Evolutionary conservation across 805 yeast species (phyloP).

Genomic region (Ogataea trehalophila): DNA sequence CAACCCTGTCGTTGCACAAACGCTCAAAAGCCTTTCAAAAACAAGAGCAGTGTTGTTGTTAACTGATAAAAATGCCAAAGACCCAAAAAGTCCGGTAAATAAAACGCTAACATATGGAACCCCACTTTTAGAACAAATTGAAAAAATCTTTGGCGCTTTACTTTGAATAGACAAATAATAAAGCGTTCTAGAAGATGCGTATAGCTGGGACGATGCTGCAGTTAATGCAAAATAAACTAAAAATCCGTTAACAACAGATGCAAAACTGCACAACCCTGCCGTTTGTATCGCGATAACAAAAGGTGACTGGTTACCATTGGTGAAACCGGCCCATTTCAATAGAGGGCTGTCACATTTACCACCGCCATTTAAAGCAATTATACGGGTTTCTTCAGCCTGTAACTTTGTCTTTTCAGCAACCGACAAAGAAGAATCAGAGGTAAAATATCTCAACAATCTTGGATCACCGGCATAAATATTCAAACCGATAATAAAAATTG

Average conservation of each 20-base stretch:
- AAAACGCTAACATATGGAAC: constrained; percentile 71
- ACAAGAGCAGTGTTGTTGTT: constrained; percentile 53
- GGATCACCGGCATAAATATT: constrained; percentile 79
- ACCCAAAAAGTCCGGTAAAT: constrained; percentile 56
- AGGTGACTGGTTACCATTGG: constrained; percentile 50
- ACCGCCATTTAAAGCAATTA: constrained; percentile 26
- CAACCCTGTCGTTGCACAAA: constrained; percentile 70
- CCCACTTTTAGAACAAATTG: constrained; percentile 56
- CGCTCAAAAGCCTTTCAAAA: constrained; percentile 61
- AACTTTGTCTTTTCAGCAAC: constrained; percentile 7
- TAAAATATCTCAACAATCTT: constrained; percentile 52
- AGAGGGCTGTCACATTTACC: constrained; percentile 21
- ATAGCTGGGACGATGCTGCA: constrained; percentile 54
- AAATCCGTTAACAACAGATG: constrained; percentile 47
- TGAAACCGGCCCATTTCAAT: constrained; percentile 32
- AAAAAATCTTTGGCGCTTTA: constrained; percentile 58
- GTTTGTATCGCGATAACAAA: constrained; percentile 53
- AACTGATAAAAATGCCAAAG: constrained; percentile 57
- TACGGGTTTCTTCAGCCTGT: constrained; percentile 10
- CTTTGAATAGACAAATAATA: constrained; percentile 51
- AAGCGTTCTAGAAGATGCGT: constrained; percentile 56
- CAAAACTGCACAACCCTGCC: constrained; percentile 46
- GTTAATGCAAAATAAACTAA: constrained; percentile 50
- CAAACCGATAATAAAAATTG: constrained; percentile 64
- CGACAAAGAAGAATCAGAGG: constrained; percentile 26